Conservation (phyloP, 192 early-diverging fungal genomes). For the Coemansia sp. region DNA sequence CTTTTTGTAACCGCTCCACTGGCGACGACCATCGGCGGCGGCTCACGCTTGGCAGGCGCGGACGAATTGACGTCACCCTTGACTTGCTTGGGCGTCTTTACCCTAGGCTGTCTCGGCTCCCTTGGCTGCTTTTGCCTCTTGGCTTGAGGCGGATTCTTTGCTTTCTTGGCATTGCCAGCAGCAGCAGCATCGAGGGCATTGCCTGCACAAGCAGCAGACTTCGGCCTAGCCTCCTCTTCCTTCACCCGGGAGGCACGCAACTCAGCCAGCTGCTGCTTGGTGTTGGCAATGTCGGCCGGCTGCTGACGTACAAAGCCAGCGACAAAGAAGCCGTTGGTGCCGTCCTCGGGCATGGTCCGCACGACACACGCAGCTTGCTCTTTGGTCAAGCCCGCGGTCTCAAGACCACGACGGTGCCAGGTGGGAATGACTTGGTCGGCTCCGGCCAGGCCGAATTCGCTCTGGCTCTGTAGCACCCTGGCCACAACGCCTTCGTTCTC, state of each 20-base stretch:
- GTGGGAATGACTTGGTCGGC: conserved; percentile 68
- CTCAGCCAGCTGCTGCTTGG: conserved; percentile 17
- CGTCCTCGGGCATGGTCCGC: conserved; percentile 81
- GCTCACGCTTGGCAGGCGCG: conserved; percentile 4
- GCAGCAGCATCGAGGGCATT: not conserved
- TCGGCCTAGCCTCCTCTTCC: not conserved
- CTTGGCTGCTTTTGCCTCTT: conserved; percentile 6
- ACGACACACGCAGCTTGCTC: conserved; percentile 69
- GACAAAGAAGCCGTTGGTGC: conserved; percentile 97
- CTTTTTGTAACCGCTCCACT: conserved; percentile 10
- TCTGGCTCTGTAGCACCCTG: conserved; percentile 61
- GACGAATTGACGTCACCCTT: not conserved
- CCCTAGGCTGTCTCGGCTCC: not conserved
- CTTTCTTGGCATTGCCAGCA: not conserved
- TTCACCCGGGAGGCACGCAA: not conserved
- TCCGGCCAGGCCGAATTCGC: conserved; percentile 62
- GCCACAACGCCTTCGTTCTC: conserved; percentile 98
- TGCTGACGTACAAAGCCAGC: conserved; percentile 74
- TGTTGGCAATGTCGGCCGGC: conserved; percentile 25
- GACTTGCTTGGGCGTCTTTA: conserved; percentile 1
- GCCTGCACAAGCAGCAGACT: not conserved
- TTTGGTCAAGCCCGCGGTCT: conserved; percentile 26
- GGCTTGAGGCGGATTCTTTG: conserved; percentile 1
- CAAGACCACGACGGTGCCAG: conserved; percentile 81
- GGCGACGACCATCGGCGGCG: conserved; percentile 4